These are phyloP conservation scores for Blumeriella jaapii DNA, from an alignment of 2,329 filamentous ascomycete genomes.

Conservation along the genomic window DNA sequence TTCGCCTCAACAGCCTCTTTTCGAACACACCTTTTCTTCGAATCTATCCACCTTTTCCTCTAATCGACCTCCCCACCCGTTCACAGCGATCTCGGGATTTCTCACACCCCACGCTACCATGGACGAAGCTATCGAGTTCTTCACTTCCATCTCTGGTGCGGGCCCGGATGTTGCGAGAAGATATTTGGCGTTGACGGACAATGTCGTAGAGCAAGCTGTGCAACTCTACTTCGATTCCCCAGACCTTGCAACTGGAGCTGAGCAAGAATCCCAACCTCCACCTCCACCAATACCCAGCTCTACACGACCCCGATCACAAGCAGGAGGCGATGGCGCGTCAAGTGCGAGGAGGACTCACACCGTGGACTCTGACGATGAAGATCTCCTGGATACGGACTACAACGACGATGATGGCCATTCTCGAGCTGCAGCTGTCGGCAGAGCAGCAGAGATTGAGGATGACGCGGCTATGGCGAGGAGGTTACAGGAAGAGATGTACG, in stretches of 20 bases:
- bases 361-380: conserved; percentile 67
- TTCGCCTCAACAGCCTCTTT: no score
- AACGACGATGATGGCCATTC: conserved; percentile 28
- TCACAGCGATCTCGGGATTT: conserved; percentile 1
- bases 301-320: conserved; percentile 19
- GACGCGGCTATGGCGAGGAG: conserved; percentile 88
- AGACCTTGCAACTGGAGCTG: conserved; percentile 40
- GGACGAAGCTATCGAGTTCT: conserved; percentile 60
- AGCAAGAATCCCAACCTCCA: conserved; percentile 12
- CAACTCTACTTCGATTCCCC: conserved; percentile 85
- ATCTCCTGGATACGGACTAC: conserved; percentile 35
- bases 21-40: no score
- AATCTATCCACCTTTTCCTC: no score
- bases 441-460: conserved; percentile 58
- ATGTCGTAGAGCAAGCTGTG: conserved; percentile 75
- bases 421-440: conserved; percentile 29
- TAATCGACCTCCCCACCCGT: not conserved
- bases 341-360: conserved; percentile 45
- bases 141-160: conserved; percentile 71
- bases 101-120: conserved; percentile 12
- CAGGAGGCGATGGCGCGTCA: conserved; percentile 37
- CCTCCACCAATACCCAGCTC: conserved; percentile 23
- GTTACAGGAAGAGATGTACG: conserved; percentile 85
- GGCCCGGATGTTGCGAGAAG: conserved; percentile 63
- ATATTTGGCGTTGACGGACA: conserved; percentile 76